Base-by-base conservation (phyloP, 495 filamentous ascomycete genomes). In the Aspergillus funiculosus region DNA sequence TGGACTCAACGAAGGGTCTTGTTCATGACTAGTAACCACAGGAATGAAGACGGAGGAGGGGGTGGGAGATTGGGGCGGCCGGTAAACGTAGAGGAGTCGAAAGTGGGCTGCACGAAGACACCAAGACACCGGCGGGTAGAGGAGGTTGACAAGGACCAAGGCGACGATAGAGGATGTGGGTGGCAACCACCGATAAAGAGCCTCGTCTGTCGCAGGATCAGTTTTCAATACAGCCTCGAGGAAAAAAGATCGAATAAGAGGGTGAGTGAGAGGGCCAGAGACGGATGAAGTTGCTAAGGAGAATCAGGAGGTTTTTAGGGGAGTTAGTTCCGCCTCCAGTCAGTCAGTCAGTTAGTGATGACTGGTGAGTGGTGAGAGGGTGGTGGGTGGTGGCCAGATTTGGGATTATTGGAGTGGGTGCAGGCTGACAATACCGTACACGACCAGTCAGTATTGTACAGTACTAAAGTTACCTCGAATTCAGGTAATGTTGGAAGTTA, bases 1-100 rank as follows among this genome's bases (percentile, higher is more conserved):
- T 43, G 44, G 42, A 43, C 48, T 57, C 25, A 57, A 53, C 31
- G 31, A 49, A 48, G 47, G 54, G 40, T 17, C 43, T 48, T 53
- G 54, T 35, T 51, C 54, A 57, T 57, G 47, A 51, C 54, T 50
- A 51, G 45, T 29, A 51, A 51, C 31, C 30, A 21, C n/a, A 30
- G 25, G 34, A 22, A 43, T 14, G 36, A 38, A 15, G 28, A 28
- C 38, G 31, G 42, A 11, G 31, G 39, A 22, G 39, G 47, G 31
- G 42, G 11, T 10, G 17, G 26, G 36, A 31, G 31, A 19, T 10
- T 11, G 22, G 18, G 43, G 43, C n/a, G 19, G 49, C 32, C 43
- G 43, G 43, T 21, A 43, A 52, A 43, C 27, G 30, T 42, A 26
- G 27, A 26, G 14, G 15, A 13, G 39, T 17, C 29, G n/a, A 28